phyloP scores from a whole-genome alignment of 2,329 filamentous ascomycete genomes.

The Mycosphaerella arachidis region DNA sequence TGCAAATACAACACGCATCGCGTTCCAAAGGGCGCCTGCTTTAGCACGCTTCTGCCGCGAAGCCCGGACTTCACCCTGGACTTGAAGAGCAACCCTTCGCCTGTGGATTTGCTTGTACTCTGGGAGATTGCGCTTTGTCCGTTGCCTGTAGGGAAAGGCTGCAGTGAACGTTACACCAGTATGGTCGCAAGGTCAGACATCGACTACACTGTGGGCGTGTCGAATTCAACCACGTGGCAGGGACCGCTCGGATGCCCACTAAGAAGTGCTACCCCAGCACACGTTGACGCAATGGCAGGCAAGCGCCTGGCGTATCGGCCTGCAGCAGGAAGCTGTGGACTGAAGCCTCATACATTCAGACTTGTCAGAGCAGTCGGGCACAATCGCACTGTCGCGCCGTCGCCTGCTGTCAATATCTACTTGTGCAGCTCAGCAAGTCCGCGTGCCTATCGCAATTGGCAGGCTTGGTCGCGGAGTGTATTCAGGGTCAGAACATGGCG shows the following conservation, averaged over 20 bases:
- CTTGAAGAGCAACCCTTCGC: not conserved
- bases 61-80: slow-evolving; percentile 1
- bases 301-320: too few relatives aligned
- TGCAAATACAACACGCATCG: not conserved
- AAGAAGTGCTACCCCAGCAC: not conserved
- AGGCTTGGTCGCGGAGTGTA: too few relatives aligned
- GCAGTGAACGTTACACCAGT: not conserved
- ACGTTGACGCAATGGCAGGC: too few relatives aligned
- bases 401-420: too few relatives aligned
- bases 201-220: not conserved
- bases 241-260: not conserved
- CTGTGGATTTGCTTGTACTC: not conserved
- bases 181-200: not conserved
- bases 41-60: not conserved
- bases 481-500: too few relatives aligned
- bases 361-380: too few relatives aligned
- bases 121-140: not conserved
- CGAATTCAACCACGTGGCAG: not conserved
- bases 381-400: too few relatives aligned
- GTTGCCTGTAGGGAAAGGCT: not conserved
- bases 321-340: too few relatives aligned
- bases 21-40: not conserved
- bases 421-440: too few relatives aligned
- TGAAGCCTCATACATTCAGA: too few relatives aligned
- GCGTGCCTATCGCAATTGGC: too few relatives aligned